Percentiles rank a stretch among this genome's conserved stretches.
phyloP scores from a whole-genome alignment of 495 filamentous ascomycete genomes.

The Podospora tetraspora region DNA sequence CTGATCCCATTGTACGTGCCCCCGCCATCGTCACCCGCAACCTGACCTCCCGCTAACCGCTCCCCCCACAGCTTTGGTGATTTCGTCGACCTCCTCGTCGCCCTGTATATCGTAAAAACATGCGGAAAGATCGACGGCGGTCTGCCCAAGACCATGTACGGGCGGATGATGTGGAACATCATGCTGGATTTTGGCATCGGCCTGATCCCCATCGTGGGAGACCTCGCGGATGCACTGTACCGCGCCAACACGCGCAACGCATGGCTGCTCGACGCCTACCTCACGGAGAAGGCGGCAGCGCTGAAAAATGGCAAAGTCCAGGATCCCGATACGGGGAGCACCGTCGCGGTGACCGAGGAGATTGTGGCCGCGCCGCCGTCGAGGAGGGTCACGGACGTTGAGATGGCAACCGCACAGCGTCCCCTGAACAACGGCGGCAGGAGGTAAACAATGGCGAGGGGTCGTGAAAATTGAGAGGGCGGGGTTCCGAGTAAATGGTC shows the following conservation, averaged over 20 bases:
- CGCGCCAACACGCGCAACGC: conserved; percentile 74
- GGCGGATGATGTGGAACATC: conserved; percentile 74
- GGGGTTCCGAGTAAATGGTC: neutral
- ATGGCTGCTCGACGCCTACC: conserved; percentile 63
- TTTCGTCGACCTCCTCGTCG: conserved; percentile 60
- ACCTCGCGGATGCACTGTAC: conserved; percentile 61
- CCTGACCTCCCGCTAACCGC: neutral
- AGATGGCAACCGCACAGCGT: conserved; percentile 1
- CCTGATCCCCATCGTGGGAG: conserved; percentile 78
- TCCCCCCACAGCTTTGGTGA: conserved; percentile 60
- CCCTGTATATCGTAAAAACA: conserved; percentile 61
- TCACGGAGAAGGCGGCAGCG: conserved; percentile 54
- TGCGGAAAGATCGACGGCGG: conserved; percentile 67
- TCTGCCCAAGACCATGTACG: conserved; percentile 50
- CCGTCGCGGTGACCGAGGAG: neutral
- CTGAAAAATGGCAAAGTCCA: conserved; percentile 34
- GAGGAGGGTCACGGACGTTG: conserved; percentile 3
- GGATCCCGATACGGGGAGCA: conserved; percentile 20
- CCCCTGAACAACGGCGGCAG: neutral
- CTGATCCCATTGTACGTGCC: conserved; percentile 67
- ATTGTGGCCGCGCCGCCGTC: neutral
- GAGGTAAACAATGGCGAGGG: neutral
- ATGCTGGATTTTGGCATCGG: conserved; percentile 74
- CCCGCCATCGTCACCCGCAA: neutral
- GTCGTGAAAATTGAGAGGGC: neutral